Evolutionary conservation across 495 filamentous ascomycete species (phyloP), one percentile per base, ranked within the genome.

Genomic region (Aspergillus nanangensis): DNA sequence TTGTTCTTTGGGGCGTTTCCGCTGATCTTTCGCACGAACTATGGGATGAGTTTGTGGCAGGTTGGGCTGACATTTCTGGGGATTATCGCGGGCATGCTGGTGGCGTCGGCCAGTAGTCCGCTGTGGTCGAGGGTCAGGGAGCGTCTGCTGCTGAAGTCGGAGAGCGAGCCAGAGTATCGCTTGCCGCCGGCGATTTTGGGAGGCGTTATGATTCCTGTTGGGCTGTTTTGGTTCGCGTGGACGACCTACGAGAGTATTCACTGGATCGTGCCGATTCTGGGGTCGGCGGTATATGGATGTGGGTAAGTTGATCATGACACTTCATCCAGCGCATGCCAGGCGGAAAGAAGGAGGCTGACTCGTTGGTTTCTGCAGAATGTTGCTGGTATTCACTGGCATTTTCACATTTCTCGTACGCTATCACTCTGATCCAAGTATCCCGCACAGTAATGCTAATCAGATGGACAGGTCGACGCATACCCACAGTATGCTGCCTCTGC

Each of bases 1-100:
- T 76, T 95, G 8, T 95, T 93, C 68, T 93, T 95, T 61, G 86
- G 88, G n/a, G 87, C 88, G 0, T 93, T 93, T 55, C 75, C 80
- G 1, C 62, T 92, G n/a, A 79, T 91, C 9, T 94, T 94, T 59
- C 48, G 65, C 20, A 70, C 70, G 24, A 77, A 78, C 41, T 77
- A 89, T 57, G 78, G 75, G 38, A 86, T 92, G 61, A 80, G 76
- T 29, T 71, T 90, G 3, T 87, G 81, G 73, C 83, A 90, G 61
- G 67, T 77, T 8, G 88, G 89, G 13, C 58, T 89, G 24, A 76
- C 76, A n/a, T 94, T 94, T 61, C 62, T 87, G 31, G 87, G 87
- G 0, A 67, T 91, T 27, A 71, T 87, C 19, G 62, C 83, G 3
- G 82, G 87, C 7, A 89, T 89, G 80, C 45, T 86, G 0, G 13